These are phyloP conservation scores for Nematocida displodere DNA, from an alignment of 371 early-diverging fungal genomes.

Conservation along the genomic window DNA sequence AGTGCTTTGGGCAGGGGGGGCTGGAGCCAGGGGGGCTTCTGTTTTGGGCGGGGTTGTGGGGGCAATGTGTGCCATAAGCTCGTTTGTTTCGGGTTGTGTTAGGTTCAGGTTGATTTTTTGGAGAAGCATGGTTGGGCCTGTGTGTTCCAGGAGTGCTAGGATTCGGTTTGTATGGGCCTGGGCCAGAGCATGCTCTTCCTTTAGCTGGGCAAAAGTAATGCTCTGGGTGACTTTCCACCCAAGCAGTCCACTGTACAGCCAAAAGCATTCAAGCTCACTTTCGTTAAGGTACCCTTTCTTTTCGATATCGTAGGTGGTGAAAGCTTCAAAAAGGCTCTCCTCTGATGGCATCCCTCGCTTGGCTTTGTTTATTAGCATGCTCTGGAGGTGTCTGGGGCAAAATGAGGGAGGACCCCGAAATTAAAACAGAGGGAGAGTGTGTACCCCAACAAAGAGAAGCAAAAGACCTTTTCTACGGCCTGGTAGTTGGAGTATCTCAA, in stretches of 20 bases:
- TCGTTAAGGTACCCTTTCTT: not conserved
- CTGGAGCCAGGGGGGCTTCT: too few relatives aligned
- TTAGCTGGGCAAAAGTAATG: not conserved
- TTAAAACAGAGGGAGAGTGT: too few relatives aligned
- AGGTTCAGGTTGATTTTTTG: not conserved
- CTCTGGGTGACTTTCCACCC: slow-evolving; percentile 5
- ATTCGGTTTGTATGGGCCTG: slow-evolving; percentile 4
- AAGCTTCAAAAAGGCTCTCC: too few relatives aligned
- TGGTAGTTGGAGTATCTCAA: too few relatives aligned
- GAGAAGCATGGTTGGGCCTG: not conserved
- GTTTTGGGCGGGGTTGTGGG: too few relatives aligned
- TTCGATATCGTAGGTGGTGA: not conserved
- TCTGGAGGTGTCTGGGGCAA: too few relatives aligned
- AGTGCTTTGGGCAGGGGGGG: too few relatives aligned
- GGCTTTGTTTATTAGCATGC: too few relatives aligned
- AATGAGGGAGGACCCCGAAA: too few relatives aligned
- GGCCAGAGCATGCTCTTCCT: not conserved
- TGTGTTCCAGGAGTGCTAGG: not conserved
- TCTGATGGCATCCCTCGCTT: too few relatives aligned
- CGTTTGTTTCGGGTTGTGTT: not conserved
- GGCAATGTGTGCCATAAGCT: not conserved
- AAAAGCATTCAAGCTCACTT: slow-evolving; percentile 12
- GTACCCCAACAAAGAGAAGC: too few relatives aligned
- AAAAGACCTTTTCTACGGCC: too few relatives aligned
- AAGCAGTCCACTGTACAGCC: not conserved